phyloP scores from a whole-genome alignment of 2,329 filamentous ascomycete species.

The Aspergillus aculeatus region DNA sequence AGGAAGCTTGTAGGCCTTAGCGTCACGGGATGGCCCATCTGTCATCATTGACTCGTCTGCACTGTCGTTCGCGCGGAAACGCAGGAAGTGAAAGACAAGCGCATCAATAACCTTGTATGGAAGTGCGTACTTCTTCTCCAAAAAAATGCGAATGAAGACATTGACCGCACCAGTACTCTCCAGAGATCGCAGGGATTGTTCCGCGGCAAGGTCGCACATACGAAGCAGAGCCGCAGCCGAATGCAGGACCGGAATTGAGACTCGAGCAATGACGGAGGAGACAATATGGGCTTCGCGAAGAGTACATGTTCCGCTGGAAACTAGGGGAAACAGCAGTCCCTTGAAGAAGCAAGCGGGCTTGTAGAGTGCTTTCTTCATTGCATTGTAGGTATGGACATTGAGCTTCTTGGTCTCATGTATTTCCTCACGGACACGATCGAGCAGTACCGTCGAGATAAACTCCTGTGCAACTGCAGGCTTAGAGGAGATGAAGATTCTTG shows the following conservation, averaged over 20 bases:
- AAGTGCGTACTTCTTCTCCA: constrained; percentile 96
- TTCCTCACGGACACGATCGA: constrained; percentile 88
- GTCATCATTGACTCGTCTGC: constrained; percentile 54
- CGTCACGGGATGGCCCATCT: constrained; percentile 41
- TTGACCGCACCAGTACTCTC: constrained; percentile 91
- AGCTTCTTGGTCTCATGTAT: constrained; percentile 93
- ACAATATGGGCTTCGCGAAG: constrained; percentile 90
- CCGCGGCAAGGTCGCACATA: constrained; percentile 89
- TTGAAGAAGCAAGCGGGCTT: constrained; percentile 97
- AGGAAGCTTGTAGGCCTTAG: constrained; percentile 67
- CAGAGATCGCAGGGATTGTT: constrained; percentile 73
- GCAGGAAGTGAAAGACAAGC: constrained; percentile 92
- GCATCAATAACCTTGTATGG: constrained; percentile 94
- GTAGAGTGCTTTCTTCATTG: constrained; percentile 87
- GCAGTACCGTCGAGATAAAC: constrained; percentile 82
- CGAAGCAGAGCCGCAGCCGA: constrained; percentile 88
- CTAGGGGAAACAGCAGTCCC: constrained; percentile 87
- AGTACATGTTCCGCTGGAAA: constrained; percentile 82
- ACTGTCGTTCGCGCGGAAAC: constrained; percentile 70
- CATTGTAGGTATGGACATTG: constrained; percentile 92
- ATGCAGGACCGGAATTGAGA: constrained; percentile 87
- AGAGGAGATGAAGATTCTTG: constrained; percentile 84
- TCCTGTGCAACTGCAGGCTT: constrained; percentile 77
- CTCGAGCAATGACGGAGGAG: constrained; percentile 76
- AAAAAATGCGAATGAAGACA: constrained; percentile 86